These are phyloP conservation scores for Paralagenidium karlingii DNA, from an alignment of 352 stramenopile genomes.

Conservation along the genomic window DNA sequence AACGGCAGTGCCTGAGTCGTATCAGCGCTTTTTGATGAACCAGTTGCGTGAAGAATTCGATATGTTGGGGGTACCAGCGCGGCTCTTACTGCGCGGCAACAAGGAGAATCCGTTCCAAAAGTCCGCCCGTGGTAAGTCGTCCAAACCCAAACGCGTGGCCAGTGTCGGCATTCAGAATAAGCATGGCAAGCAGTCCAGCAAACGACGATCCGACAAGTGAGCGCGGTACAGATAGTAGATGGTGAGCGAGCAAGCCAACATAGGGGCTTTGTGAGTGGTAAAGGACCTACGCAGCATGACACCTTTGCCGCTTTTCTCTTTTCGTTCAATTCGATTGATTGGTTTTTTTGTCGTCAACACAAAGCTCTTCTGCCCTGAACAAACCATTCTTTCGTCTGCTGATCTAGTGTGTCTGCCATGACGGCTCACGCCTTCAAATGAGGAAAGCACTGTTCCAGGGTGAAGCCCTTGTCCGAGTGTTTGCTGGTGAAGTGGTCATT, in stretches of 20 bases:
- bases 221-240: too few relatives aligned
- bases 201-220: too few relatives aligned
- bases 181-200: not conserved
- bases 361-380: conserved; percentile 10
- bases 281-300: too few relatives aligned
- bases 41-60: conserved; percentile 77
- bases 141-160: conserved; percentile 11
- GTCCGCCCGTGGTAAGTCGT: conserved; percentile 41
- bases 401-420: too few relatives aligned
- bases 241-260: too few relatives aligned
- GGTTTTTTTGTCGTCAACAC: not conserved
- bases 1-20: conserved; percentile 55
- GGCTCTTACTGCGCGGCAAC: conserved; percentile 61
- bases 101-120: conserved; percentile 72
- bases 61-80: conserved; percentile 69
- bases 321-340: not conserved
- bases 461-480: conserved; percentile 58
- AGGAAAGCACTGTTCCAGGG: conserved; percentile 67
- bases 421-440: conserved; percentile 8
- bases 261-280: too few relatives aligned
- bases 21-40: conserved; percentile 62
- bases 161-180: conserved; percentile 2
- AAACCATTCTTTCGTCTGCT: too few relatives aligned
- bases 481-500: conserved; percentile 80
- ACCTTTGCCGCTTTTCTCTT: not conserved